Percentiles rank a stretch among this genome's conserved stretches.
phyloP scores from a whole-genome alignment of 1,284 basidiomycete species.

The Moesziomyces sp. region DNA sequence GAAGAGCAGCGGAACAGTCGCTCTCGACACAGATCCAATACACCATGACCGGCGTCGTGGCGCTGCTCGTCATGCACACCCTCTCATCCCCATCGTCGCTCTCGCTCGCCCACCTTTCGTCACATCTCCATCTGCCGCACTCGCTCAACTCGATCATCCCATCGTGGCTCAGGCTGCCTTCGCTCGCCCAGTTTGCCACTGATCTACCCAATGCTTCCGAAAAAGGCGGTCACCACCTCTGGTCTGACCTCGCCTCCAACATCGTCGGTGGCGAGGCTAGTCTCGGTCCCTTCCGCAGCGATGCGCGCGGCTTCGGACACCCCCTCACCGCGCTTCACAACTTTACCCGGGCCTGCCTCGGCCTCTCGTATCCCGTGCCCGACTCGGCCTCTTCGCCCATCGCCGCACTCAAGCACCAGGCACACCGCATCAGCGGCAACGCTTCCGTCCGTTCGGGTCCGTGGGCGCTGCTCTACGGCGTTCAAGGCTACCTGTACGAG shows the following conservation, averaged over 20 bases:
- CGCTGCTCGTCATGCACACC: slow-evolving; percentile 54
- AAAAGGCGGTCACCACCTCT: slow-evolving; percentile 24
- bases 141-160: slow-evolving; percentile 54
- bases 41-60: slow-evolving; percentile 48
- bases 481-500: slow-evolving; percentile 45
- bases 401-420: slow-evolving; percentile 28
- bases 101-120: slow-evolving; percentile 51
- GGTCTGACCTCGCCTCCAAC: slow-evolving; percentile 27
- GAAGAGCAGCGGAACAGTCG: slow-evolving; percentile 35
- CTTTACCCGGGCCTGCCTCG: slow-evolving; percentile 54
- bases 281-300: slow-evolving; percentile 57
- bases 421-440: slow-evolving; percentile 9
- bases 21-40: slow-evolving; percentile 42
- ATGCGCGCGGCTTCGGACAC: slow-evolving; percentile 58
- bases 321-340: slow-evolving; percentile 59
- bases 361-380: slow-evolving; percentile 52
- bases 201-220: slow-evolving; percentile 58
- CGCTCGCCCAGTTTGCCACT: slow-evolving; percentile 48
- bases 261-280: slow-evolving; percentile 17
- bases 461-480: slow-evolving; percentile 42
- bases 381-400: slow-evolving; percentile 33
- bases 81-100: slow-evolving; percentile 58
- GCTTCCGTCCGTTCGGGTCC: slow-evolving; percentile 18
- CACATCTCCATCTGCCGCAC: slow-evolving; percentile 49
- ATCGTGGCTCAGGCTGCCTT: slow-evolving; percentile 51